Evolutionary conservation across 306 rosid genomes (phyloP), one percentile per base, ranked within the genome.

Genomic region (Prunus davidiana): DNA sequence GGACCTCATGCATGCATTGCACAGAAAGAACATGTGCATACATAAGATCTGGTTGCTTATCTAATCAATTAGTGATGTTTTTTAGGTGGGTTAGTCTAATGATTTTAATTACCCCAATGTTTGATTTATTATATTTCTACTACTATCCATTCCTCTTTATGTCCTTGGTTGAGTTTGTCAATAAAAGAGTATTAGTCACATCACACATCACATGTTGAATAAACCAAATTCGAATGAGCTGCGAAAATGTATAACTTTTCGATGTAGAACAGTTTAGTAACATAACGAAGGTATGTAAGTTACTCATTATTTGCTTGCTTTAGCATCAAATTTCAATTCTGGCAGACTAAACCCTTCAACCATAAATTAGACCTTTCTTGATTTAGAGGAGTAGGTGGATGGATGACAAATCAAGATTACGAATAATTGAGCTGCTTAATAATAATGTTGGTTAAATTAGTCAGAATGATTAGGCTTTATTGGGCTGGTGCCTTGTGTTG

Each of bases 321-420:
- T 6, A 18, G 6, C 22, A 52, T 18, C 8, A 52, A 52, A 52
- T 52, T 15, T 52, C 20, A 18, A 52, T 52, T 52, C n/a, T 52
- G 57, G 22, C 57, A 52, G 8, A 52, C 57, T 4, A 5, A 63
- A 30, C 6, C 45, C 67, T 63, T 63, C 67, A 63, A 63, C 45
- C 11, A 18, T 32, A 63, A 63, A 63, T 14, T 3, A 30, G 46
- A 65, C 14, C 50, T 38, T 9, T 38, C 28, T 65, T 19, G n/a
- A 34, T 14, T 8, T 14, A 8, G 47, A 61, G 62, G 62, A 56
- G 13, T 10, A 34, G 52, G 22, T 56, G 66, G 66, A 57, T 72
- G 76, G 57, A 57, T 72, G 76, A 38, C 43, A 67, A 67, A 67
- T 43, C 49, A 57, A 57, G 32, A 60, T 45, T 60, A 58, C 20